A percentile compares a stretch with the other conserved stretches of the same genome.
Evolutionary conservation across 163 green algal species (phyloP).

Genomic region (Scenedesmus sp.): DNA sequence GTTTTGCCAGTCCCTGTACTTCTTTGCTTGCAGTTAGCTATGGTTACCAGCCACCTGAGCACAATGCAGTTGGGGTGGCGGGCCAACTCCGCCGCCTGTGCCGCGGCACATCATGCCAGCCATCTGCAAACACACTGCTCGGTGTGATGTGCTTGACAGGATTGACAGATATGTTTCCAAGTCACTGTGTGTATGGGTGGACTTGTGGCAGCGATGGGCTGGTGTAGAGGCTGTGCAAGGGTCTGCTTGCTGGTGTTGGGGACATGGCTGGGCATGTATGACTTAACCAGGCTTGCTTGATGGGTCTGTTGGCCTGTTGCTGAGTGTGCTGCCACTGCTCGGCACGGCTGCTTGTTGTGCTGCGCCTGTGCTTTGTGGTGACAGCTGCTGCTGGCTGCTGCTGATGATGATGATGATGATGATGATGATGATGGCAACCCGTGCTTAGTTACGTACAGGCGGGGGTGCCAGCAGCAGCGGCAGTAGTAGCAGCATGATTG

Average conservation of each 20-base stretch:
- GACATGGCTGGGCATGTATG: no score
- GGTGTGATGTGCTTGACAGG: no score
- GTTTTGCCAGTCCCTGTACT: not conserved
- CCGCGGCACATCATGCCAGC: no score
- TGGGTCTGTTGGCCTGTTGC: not conserved
- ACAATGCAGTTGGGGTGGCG: not conserved
- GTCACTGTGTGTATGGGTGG: no score
- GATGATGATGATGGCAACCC: not conserved
- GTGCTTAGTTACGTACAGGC: not conserved
- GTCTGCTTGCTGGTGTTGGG: no score
- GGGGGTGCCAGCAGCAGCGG: not conserved
- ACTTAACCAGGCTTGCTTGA: not conserved
- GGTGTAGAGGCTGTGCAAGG: no score
- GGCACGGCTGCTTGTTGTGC: not conserved
- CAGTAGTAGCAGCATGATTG: not conserved
- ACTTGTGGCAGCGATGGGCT: no score
- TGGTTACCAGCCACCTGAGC: not conserved
- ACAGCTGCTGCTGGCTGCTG: not conserved
- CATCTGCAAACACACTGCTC: no score
- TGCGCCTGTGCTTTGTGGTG: not conserved
- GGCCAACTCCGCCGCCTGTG: no score
- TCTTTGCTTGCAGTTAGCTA: not conserved
- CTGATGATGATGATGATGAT: not conserved
- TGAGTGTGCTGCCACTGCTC: not conserved
- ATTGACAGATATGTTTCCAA: not conserved